Conservation (phyloP, 1,284 basidiomycete genomes). For the Boletus semigastroideus region DNA sequence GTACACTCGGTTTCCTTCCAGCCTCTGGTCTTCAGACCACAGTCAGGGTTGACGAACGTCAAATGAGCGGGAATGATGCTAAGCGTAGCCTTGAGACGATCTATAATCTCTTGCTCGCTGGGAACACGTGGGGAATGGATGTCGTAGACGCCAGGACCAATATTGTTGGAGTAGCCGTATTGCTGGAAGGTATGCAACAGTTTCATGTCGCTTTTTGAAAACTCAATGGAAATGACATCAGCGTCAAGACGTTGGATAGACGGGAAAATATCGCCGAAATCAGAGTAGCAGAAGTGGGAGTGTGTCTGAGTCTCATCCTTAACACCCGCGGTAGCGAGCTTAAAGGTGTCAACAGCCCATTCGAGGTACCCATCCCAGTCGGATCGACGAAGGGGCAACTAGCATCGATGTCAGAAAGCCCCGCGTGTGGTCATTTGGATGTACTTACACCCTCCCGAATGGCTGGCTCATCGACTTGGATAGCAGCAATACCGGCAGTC, state of each 20-base stretch:
- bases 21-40: constrained; percentile 90
- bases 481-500: constrained; percentile 95
- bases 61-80: constrained; percentile 76
- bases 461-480: constrained; percentile 99
- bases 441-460: constrained; percentile 92
- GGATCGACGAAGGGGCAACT: constrained; percentile 89
- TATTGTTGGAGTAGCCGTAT: constrained; percentile 96
- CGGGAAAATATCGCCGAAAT: constrained; percentile 98
- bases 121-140: constrained; percentile 99
- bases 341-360: constrained; percentile 98
- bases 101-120: constrained; percentile 90
- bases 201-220: constrained; percentile 98
- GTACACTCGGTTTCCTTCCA: constrained; percentile 91
- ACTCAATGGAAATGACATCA: constrained; percentile 99
- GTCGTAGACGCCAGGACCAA: constrained; percentile 98
- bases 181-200: constrained; percentile 94
- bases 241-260: constrained; percentile 97
- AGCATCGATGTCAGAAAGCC: constrained; percentile 16
- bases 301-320: constrained; percentile 91
- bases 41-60: constrained; percentile 94
- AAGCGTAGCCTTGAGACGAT: constrained; percentile 87
- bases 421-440: not conserved
- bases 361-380: constrained; percentile 95
- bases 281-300: constrained; percentile 97
- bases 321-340: constrained; percentile 93